Percentiles rank a stretch among this genome's conserved stretches.
phyloP scores from a whole-genome alignment of 306 rosid genomes.

The Acacia acuminata region DNA sequence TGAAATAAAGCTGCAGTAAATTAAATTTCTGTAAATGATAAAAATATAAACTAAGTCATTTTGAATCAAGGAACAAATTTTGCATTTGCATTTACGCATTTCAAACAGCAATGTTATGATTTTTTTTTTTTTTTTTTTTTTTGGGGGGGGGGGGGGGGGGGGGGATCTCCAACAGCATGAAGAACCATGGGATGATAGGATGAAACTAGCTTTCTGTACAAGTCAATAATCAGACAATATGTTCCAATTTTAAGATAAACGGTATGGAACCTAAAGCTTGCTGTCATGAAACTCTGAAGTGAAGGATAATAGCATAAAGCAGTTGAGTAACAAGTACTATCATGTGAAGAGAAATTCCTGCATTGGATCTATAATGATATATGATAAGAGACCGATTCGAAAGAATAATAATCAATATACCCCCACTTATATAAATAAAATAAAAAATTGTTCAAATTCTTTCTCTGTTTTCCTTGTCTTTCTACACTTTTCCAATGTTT shows the following conservation, averaged over 20 bases:
- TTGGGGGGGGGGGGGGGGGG: not conserved
- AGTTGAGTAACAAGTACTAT: not conserved
- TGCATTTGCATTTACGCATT: constrained; percentile 20
- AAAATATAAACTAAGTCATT: constrained; percentile 28
- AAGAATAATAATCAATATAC: not conserved
- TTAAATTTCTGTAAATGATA: not conserved
- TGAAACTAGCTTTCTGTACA: constrained; percentile 25
- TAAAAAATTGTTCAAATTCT: not conserved
- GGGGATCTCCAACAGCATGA: constrained; percentile 9
- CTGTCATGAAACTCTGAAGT: not conserved
- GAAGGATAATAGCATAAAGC: not conserved
- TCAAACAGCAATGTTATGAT: constrained; percentile 24
- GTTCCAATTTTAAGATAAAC: constrained; percentile 1
- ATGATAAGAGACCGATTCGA: too few relatives aligned
- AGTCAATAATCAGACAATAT: constrained; percentile 29
- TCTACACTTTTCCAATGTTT: not conserved
- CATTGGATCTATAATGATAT: not conserved
- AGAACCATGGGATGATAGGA: constrained; percentile 27
- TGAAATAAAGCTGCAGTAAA: constrained; percentile 16
- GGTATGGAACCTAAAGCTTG: constrained; percentile 3
- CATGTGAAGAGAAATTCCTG: not conserved
- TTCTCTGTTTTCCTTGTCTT: not conserved
- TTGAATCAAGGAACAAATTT: not conserved
- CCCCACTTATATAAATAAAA: not conserved
- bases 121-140: not conserved